Percentiles rank a stretch among this genome's conserved stretches.
Conservation (phyloP, 1,139 yeast genomes). For the Saccharomyces hybrid region DNA sequence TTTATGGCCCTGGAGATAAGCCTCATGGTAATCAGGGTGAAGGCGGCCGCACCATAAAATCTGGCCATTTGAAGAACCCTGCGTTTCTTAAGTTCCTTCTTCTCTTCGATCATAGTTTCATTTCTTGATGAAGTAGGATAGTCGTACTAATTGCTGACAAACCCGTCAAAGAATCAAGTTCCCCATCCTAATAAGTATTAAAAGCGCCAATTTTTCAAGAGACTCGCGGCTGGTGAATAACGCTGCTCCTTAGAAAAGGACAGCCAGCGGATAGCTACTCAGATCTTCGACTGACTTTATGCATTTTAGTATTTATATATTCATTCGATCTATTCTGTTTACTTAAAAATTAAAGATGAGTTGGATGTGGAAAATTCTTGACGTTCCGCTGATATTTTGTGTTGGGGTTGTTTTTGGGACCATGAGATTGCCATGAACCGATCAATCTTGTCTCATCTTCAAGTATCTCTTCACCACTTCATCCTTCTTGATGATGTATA, state of each 20-base stretch:
- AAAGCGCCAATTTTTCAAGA: background rate
- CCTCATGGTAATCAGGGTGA: conserved; percentile 65
- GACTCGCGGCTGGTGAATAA: background rate
- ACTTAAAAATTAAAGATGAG: background rate
- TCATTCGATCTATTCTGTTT: conserved; percentile 3
- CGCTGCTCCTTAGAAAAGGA: background rate
- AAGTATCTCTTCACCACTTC: conserved; percentile 79
- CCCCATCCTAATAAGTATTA: background rate
- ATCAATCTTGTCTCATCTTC: conserved; percentile 86
- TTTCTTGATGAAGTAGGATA: background rate
- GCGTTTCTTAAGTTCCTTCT: conserved; percentile 37
- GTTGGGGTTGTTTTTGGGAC: background rate
- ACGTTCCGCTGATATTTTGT: background rate
- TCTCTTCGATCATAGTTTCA: conserved; percentile 12
- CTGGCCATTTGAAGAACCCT: conserved; percentile 63
- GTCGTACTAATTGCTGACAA: background rate
- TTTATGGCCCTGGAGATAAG: conserved; percentile 68
- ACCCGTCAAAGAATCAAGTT: background rate
- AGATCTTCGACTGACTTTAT: background rate
- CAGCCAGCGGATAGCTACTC: background rate
- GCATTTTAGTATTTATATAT: conserved; percentile 4
- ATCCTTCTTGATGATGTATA: conserved; percentile 86
- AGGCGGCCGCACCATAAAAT: conserved; percentile 65
- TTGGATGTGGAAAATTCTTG: background rate
- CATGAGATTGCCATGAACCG: background rate